Evolutionary conservation across 1,284 basidiomycete genomes (phyloP).

Genomic region (Earliella scabrosa): DNA sequence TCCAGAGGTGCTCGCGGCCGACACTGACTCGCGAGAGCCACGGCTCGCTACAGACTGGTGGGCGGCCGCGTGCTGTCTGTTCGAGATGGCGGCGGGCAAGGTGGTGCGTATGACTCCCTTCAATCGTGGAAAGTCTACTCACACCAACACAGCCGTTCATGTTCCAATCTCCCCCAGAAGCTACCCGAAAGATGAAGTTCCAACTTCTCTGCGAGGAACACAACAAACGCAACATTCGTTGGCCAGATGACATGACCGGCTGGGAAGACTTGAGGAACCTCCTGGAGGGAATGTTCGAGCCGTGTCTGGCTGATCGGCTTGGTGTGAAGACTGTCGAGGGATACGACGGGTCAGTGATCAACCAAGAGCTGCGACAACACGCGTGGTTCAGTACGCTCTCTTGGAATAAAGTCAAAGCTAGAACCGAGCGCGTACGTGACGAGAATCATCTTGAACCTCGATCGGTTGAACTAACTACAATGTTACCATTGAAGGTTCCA

Average conservation of each 20-base stretch:
- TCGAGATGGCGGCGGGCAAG: slow-evolving; percentile 71
- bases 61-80: slow-evolving; percentile 75
- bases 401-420: slow-evolving; percentile 16
- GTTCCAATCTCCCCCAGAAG: neutral
- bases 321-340: slow-evolving; percentile 34
- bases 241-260: neutral
- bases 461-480: no score
- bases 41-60: slow-evolving; percentile 52
- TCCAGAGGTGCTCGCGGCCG: slow-evolving; percentile 5
- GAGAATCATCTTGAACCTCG: no score
- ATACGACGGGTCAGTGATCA: slow-evolving; percentile 15
- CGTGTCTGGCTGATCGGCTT: neutral
- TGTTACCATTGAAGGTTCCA: no score
- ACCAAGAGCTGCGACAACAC: slow-evolving; percentile 25
- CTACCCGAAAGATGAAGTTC: no score
- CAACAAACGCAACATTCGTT: neutral
- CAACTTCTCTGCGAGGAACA: neutral
- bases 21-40: neutral
- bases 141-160: neutral
- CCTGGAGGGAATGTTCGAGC: neutral
- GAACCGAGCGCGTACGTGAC: slow-evolving; percentile 18
- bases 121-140: no score
- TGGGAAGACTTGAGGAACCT: neutral
- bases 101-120: slow-evolving; percentile 41
- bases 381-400: slow-evolving; percentile 28